Base-by-base conservation (phyloP, 2,329 filamentous ascomycete genomes). In the Hymenoscyphus fructigenus region DNA sequence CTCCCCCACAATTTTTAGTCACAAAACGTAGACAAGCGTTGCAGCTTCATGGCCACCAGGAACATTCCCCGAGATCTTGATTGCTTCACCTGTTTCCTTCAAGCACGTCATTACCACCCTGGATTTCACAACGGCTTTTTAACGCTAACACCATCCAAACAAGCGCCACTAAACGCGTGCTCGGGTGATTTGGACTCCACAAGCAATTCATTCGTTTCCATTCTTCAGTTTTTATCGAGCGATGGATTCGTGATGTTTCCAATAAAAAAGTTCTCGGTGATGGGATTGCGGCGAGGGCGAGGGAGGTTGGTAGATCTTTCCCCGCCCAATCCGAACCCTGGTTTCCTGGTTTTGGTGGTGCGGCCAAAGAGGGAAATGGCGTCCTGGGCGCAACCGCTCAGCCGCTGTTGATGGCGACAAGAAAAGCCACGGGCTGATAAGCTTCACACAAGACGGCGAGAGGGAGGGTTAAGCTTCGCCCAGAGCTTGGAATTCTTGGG, bases 141-240 rank as follows among this genome's bases (percentile, higher is more conserved):
- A 29, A 29, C 28, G 5, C 28, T 5, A 29, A 32, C 34, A 36
- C 10, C 34, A 36, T 36, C 10, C 10, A 23, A 50, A 50, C 17
- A 50, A 50, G 44, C 44, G 44, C 44, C 44, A 50, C 44, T 50
- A 50, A 50, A 50, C 44, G 44, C 44, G 20, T 50, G 44, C 44
- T 50, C 20, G 10, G 44, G 17, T 23, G n/a, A 15, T 10, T 23
- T 50, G 9, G 6, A n/a, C 15, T 1, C 5, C 15, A 23, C n/a
- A 50, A 20, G 4, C 5, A 20, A 26, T 50, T 50, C 44, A 26
- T 20, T 44, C 29, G 29, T 5, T 32, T 5, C 29, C 9, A 32
- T 32, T 32, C 29, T 29, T 44, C n/a, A 23, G 3, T 23, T 23
- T 47, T 47, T 14, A 6, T 47, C 15, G n/a, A 23, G 15, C n/a